Evolutionary conservation across 1,139 yeast genomes (phyloP), one percentile per base, ranked within the genome.

Genomic region (Pneumocystis canis): DNA sequence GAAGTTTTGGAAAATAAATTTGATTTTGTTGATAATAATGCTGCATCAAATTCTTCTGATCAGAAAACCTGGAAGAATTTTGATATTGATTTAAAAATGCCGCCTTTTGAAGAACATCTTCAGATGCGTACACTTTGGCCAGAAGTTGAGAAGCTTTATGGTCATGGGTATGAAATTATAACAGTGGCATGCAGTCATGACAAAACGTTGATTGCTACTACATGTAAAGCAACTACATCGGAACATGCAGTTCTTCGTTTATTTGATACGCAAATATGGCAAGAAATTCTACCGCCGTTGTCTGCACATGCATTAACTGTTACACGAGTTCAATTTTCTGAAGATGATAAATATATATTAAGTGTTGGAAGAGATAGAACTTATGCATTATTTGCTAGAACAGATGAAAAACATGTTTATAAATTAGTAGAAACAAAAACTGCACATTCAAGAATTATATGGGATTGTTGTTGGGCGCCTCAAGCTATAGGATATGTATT

Each of bases 101-200:
- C 96, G 4, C 97, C 97, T 0, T 75, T 85, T 62, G 97, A 90
- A 72, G 96, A 89, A 70, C 87, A 87, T 66, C 78, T 94, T 54
- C 98, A 94, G 73, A 79, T 97, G 70, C 88, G 85, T 71, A 87
- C 97, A 0, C 78, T 94, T 64, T 94, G 94, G 84, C 98, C 98
- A 0, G 99, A 94, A 72, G 75, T 85, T 63, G 98, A 94, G 70
- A 94, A 94, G 72, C 75, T 94, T 61, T 94, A 92, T 71, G 98
- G 98, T 0, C 99, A 94, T 73, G 99, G 99, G 16, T 94, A 89
- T 74, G 99, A 94, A 73, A 84, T 90, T 60, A 82, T 89, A 0
- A 80, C 95, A 59, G 79, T 90, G 61, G 95, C 88, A 62, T 80
- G 84, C 0, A 81, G 88, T 3, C 84, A 85, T 16, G 83, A 81